Base-by-base conservation (phyloP, 2,329 filamentous ascomycete species). In the Passalora sequoiae region DNA sequence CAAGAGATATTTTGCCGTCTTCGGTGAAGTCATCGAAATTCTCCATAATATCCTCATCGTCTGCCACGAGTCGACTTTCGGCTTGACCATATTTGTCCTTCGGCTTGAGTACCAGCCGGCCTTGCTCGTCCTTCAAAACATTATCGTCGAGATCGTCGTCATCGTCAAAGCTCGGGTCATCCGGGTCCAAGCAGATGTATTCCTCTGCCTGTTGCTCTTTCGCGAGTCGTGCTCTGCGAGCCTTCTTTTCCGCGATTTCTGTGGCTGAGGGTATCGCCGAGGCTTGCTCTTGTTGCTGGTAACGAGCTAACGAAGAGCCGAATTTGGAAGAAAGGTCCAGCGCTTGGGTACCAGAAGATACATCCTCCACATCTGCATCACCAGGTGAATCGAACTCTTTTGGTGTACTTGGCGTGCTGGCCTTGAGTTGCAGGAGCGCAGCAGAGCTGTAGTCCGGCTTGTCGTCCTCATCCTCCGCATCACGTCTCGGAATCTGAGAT, bases 1-100 rank as follows among this genome's bases (percentile, higher is more conserved):
- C 87, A 0, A 96, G 72, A 1, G 86, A 78, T 7, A 96, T 78
- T 6, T 80, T 79, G 6, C 86, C 88, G 60, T 95, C 58, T 44
- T 59, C 86, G 57, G 62, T 66, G 48, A 86, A 95, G 42, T 91
- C 84, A 47, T 97, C 91, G 56, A 94, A 97, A 0, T 89, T 89
- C 67, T 97, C 92, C 27, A 86, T 86, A 0, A 96, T 76, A 59
- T 97, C 88, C 61, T 97, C 91, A 56, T 97, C 91, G 24, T 96
- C 89, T 30, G 76, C 78, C 4, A 89, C 77, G 2, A 97, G 75
- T 1, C 91, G 77, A 4, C 84, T 85, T 49, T 89, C 70, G 3
- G 60, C 49, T 21, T 48, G 40, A 10, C 51, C 77, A 24, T 79
- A 76, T 52, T 84, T 80, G 56, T 82, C 79, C 51, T 79, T 78